Percentiles rank a stretch among this genome's conserved stretches.
Evolutionary conservation across 1,284 basidiomycete species (phyloP).

Genomic region (Neonothopanus nambi): DNA sequence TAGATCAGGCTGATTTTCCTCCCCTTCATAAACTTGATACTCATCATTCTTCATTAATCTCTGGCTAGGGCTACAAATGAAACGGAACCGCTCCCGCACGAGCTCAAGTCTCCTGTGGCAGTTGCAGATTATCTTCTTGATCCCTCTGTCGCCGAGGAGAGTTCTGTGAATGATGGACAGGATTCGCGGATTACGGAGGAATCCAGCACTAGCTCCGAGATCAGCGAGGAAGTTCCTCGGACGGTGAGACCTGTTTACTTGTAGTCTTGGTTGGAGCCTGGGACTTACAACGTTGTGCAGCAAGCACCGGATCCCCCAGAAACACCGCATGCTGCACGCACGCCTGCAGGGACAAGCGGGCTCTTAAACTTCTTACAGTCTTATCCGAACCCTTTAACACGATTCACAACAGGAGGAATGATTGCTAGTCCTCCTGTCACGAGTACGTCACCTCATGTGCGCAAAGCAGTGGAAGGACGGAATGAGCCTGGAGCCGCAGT

Average conservation of each 20-base stretch:
- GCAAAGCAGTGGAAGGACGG: neutral
- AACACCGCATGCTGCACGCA: neutral
- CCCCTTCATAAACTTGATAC: neutral
- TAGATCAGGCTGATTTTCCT: too few relatives aligned
- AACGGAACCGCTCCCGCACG: conserved; percentile 56
- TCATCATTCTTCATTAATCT: conserved; percentile 3
- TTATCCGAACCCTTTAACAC: conserved; percentile 13
- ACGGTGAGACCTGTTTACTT: conserved; percentile 27
- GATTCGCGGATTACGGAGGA: conserved; percentile 32
- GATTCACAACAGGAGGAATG: conserved; percentile 8
- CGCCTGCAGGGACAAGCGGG: conserved; percentile 31
- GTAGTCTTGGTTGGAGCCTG: conserved; percentile 20
- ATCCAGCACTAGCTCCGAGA: conserved; percentile 11
- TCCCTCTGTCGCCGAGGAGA: conserved; percentile 26
- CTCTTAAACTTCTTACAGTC: conserved; percentile 34
- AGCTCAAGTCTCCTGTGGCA: conserved; percentile 63
- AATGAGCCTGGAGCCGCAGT: neutral
- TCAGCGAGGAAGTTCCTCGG: conserved; percentile 27
- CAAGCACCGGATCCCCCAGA: conserved; percentile 17
- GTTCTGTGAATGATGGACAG: conserved; percentile 25
- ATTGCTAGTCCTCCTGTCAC: neutral
- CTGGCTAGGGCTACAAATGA: conserved; percentile 42
- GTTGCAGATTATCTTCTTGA: conserved; percentile 61
- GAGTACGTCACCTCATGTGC: neutral
- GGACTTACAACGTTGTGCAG: conserved; percentile 1